Evolutionary conservation across 352 stramenopile species (phyloP), one percentile per base, ranked within the genome.

Genomic region (Thalassiosira ordinaria): DNA sequence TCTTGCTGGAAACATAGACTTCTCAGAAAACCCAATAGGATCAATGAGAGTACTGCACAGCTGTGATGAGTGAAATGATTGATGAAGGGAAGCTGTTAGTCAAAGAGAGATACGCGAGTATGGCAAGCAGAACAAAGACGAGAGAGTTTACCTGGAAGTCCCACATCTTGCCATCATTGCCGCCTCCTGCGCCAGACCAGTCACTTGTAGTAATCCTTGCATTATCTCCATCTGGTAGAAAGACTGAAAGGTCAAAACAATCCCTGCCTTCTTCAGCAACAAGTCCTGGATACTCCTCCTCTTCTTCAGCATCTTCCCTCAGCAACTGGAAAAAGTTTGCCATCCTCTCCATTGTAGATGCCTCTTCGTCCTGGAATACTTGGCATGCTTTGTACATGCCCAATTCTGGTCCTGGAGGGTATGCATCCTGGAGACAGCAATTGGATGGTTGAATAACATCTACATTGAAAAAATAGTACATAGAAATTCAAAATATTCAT

Each of bases 151-250:
- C n/a, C n/a, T 94, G 89, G 62, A 89, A 92, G 67, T 94, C 89
- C 63, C 56, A 73, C 53, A 66, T 72, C n/a, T 78, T 60, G 13
- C 86, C 89, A 64, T 86, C 70, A 16, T 64, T 63, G n/a, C 85
- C 85, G 49, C 79, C 84, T 16, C 89, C 89, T 29, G 89, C 86
- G 27, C 89, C 89, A 44, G 74, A 89, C 89, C 89, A 94, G 75
- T 94, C 87, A 9, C 84, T 87, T 24, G 70, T 78, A 7, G 80
- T 76, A 49, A 93, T 91, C 9, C 86, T 88, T 8, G 85, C 79
- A 64, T 91, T 83, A 8, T 74, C 46, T 31, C 87, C 89, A 57
- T 84, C 67, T 2, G 89, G 87, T n/a, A 94, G 60, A 78, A 93
- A 87, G 4, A 59, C 20, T 4, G 65, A 81, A 61, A 94, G 79